A percentile compares a stretch with the other conserved stretches of the same genome.
Evolutionary conservation across 164 flowering plant genomes (phyloP).

Genomic region (Berberis thunbergii): DNA sequence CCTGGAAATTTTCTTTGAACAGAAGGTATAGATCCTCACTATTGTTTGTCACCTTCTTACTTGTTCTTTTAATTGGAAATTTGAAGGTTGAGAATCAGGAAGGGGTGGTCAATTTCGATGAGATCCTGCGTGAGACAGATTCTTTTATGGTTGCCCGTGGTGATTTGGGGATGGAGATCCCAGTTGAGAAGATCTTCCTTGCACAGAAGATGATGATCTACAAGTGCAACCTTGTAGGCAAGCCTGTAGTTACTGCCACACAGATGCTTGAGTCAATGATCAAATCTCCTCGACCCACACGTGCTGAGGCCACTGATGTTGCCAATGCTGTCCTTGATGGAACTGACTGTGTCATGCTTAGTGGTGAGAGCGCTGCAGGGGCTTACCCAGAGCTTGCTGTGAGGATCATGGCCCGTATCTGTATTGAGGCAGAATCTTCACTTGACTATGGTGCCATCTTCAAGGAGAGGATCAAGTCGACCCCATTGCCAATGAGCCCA

Average conservation of each 20-base stretch:
- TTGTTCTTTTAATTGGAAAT: slow-evolving; percentile 2
- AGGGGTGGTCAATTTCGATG: slow-evolving; percentile 83
- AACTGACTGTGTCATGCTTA: slow-evolving; percentile 86
- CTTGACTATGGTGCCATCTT: slow-evolving; percentile 71
- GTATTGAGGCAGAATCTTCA: slow-evolving; percentile 74
- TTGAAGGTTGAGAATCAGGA: slow-evolving; percentile 82
- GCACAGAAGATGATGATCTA: slow-evolving; percentile 95
- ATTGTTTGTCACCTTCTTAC: not conserved
- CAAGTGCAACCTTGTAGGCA: slow-evolving; percentile 78
- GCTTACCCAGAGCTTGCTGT: slow-evolving; percentile 79
- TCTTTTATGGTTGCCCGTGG: slow-evolving; percentile 94
- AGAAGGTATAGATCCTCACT: not conserved
- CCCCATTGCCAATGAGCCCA: slow-evolving; percentile 88
- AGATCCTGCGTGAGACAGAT: slow-evolving; percentile 78
- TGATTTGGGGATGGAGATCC: slow-evolving; percentile 92
- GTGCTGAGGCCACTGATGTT: slow-evolving; percentile 88
- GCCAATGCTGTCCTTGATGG: slow-evolving; percentile 90
- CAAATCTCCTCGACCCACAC: slow-evolving; percentile 81
- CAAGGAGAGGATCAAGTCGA: slow-evolving; percentile 60
- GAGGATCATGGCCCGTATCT: slow-evolving; percentile 72
- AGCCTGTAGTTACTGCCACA: slow-evolving; percentile 87
- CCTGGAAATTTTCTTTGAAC: not conserved
- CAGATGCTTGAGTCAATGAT: slow-evolving; percentile 94
- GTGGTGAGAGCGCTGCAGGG: slow-evolving; percentile 94
- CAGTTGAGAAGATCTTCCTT: slow-evolving; percentile 82